phyloP scores from a whole-genome alignment of 2,329 filamentous ascomycete genomes.

The Curvularia verruculosa region DNA sequence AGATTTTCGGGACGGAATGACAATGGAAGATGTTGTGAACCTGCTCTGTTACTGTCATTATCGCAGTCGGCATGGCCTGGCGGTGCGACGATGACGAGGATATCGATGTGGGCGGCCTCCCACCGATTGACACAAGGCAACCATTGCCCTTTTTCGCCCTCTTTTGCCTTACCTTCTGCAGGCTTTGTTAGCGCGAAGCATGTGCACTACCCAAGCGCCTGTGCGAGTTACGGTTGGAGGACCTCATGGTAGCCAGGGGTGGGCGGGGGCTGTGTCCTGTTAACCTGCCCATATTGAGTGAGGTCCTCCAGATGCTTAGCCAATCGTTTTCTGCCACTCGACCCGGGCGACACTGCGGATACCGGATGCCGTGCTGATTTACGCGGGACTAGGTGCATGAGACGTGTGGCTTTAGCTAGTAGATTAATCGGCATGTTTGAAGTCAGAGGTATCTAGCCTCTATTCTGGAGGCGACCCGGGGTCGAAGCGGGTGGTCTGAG shows the following conservation, averaged over 20 bases:
- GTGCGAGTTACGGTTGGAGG: constrained; percentile 10
- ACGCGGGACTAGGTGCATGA: constrained; percentile 5
- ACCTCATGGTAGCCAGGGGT: constrained; percentile 5
- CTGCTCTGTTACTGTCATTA: background rate
- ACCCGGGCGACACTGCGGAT: constrained; percentile 7
- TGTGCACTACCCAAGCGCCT: constrained; percentile 7
- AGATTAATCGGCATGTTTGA: background rate
- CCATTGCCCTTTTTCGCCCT: constrained; percentile 5
- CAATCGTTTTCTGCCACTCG: constrained; percentile 3
- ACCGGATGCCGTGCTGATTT: constrained; percentile 5
- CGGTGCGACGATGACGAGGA: constrained; percentile 4
- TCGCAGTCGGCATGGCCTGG: constrained; percentile 3
- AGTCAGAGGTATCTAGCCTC: background rate
- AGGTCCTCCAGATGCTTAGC: constrained; percentile 11
- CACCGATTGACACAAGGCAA: constrained; percentile 11
- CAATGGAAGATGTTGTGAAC: background rate
- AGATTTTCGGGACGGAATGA: background rate
- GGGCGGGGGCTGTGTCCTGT: constrained; percentile 12
- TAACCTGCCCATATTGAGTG: constrained; percentile 7
- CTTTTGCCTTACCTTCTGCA: constrained; percentile 4
- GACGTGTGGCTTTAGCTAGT: background rate
- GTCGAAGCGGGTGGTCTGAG: background rate
- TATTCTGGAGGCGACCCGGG: background rate
- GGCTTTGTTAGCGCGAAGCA: constrained; percentile 1
- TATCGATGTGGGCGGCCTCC: constrained; percentile 16